Evolutionary conservation across 2,329 filamentous ascomycete genomes (phyloP).

Genomic region (Xylariaceae sp.): DNA sequence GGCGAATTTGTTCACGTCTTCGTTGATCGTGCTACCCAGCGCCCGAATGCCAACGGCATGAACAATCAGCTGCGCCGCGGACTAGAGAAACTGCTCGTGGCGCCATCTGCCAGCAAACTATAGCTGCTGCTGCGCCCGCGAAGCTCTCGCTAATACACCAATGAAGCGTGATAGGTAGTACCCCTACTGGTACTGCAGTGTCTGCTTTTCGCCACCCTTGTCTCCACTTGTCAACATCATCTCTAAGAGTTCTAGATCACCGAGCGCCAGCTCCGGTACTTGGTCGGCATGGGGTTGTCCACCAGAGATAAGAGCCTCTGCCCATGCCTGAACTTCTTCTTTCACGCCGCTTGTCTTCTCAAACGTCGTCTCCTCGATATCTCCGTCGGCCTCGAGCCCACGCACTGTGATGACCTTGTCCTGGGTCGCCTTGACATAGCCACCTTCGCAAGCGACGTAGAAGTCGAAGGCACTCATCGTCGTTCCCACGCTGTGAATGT

Average conservation of each 20-base stretch:
- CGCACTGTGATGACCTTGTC: slow-evolving; percentile 41
- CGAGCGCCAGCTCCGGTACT: slow-evolving; percentile 52
- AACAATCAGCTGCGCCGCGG: slow-evolving; percentile 51
- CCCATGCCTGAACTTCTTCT: slow-evolving; percentile 59
- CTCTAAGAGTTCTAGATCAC: slow-evolving; percentile 56
- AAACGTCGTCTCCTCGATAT: slow-evolving; percentile 42
- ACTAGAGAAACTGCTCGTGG: slow-evolving; percentile 50
- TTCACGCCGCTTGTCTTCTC: slow-evolving; percentile 49
- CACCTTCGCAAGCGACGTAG: slow-evolving; percentile 53
- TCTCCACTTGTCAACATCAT: slow-evolving; percentile 46
- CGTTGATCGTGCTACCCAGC: slow-evolving; percentile 66
- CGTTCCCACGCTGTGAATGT: slow-evolving; percentile 54
- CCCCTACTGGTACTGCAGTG: slow-evolving; percentile 37
- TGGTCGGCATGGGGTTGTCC: slow-evolving; percentile 46
- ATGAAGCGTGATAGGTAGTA: not conserved
- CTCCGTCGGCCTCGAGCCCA: slow-evolving; percentile 32
- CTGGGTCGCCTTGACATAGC: slow-evolving; percentile 44
- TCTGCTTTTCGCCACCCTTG: slow-evolving; percentile 37
- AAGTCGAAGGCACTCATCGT: slow-evolving; percentile 50
- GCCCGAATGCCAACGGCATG: slow-evolving; percentile 64
- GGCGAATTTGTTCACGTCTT: slow-evolving; percentile 86
- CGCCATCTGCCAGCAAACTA: slow-evolving; percentile 27
- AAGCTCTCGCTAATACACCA: not conserved
- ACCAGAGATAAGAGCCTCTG: slow-evolving; percentile 43
- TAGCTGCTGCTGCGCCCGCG: slow-evolving; percentile 4